phyloP scores from a whole-genome alignment of 2,329 filamentous ascomycete species.

The Microsporum ferrugineum region DNA sequence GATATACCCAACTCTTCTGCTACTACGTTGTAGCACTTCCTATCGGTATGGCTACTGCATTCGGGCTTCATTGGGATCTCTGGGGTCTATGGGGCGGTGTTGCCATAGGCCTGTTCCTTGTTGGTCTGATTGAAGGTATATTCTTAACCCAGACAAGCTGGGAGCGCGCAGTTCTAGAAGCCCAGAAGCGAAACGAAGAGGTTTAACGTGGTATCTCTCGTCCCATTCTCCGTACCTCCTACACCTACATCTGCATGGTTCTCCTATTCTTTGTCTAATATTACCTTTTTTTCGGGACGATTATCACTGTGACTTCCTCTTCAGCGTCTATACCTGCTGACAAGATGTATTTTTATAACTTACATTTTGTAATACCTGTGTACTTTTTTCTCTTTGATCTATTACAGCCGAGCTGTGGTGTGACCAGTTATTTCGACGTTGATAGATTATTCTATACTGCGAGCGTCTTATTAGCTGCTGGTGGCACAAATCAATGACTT shows the following conservation, averaged over 20 bases:
- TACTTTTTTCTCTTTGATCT: not conserved
- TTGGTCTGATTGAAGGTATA: constrained; percentile 44
- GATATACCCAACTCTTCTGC: constrained; percentile 72
- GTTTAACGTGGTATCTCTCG: not conserved
- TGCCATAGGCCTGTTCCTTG: constrained; percentile 55
- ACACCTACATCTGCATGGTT: not conserved
- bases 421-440: not conserved
- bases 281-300: not conserved
- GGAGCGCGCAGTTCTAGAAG: constrained; percentile 50
- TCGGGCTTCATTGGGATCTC: constrained; percentile 65
- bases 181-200: constrained; percentile 43
- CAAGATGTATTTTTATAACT: not conserved
- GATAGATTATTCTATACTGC: not conserved
- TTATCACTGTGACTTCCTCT: not conserved
- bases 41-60: constrained; percentile 65
- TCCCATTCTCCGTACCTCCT: not conserved
- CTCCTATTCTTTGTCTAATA: not conserved
- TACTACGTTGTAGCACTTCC: constrained; percentile 85
- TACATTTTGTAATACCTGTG: not conserved
- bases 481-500: not conserved
- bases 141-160: constrained; percentile 48
- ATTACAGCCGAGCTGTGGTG: not conserved
- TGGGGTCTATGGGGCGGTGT: constrained; percentile 73
- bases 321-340: not conserved
- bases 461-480: not conserved